Base-by-base conservation (phyloP, 2,329 filamentous ascomycete genomes). In the Aspergillus aculeatus region DNA sequence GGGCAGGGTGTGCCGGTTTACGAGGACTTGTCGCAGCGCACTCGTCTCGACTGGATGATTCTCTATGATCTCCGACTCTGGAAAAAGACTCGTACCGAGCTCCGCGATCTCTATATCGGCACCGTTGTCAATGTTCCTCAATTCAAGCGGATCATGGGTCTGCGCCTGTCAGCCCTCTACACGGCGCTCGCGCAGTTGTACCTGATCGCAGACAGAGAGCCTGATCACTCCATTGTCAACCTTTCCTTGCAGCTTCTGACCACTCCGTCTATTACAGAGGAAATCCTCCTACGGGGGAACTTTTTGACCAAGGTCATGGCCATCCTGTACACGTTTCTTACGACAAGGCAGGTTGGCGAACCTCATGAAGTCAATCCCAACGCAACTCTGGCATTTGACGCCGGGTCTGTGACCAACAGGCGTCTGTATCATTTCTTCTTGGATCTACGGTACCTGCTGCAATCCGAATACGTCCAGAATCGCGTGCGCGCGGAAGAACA, bases 401-500 rank as follows among this genome's bases (percentile, higher is more conserved):
- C 92, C 35, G 95, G 95, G 1, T 95, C 94, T 1, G 92, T 98
- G 16, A 96, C 93, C 0, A 99, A 99, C 73, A 84, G 95, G 51
- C 87, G 95, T 35, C 92, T 99, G 83, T 97, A 97, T 71, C 95
- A 98, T 75, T 99, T 99, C 80, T 99, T 98, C 78, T 84, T 93
- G 60, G 95, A 99, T 73, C 82, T 98, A 66, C 92, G 92, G 68
- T 96, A 95, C 75, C 85, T 99, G 0, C 91, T 98, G 63, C 87
- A 89, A 47, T 96, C 93, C 0, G 86, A 91, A 31, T 91, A 96
- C 72, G 92, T 98, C 2, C 92, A 96, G 72, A 87, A 92, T 66
- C 87, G 89, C 56, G 85, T 98, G 63, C 87, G 95, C 44, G 87
- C 83, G 3, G 92, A 98, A 73, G 87, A 89, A 56, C 86, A 92